These are phyloP conservation scores for Amanita molliuscula DNA, from an alignment of 768 basidiomycete genomes.

Conservation along the genomic window DNA sequence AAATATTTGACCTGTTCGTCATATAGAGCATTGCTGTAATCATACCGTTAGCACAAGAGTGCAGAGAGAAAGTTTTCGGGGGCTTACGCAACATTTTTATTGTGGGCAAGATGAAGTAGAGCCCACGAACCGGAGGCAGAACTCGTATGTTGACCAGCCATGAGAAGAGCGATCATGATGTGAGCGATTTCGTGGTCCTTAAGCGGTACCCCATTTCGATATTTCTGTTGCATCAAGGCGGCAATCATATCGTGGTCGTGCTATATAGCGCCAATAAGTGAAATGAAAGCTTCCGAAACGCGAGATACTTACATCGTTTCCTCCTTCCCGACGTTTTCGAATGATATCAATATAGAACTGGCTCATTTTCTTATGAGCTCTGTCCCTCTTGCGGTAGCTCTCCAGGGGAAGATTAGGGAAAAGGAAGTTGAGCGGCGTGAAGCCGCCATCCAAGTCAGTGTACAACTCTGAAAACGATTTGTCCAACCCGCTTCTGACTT, in stretches of 20 bases:
- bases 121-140: constrained; percentile 90
- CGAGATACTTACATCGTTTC: constrained; percentile 25
- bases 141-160: constrained; percentile 99
- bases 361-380: constrained; percentile 87
- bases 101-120: constrained; percentile 76
- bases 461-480: constrained; percentile 79
- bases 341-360: constrained; percentile 89
- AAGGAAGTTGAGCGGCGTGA: constrained; percentile 92
- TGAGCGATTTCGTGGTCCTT: constrained; percentile 92
- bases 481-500: constrained; percentile 73
- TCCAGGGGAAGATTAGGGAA: constrained; percentile 90
- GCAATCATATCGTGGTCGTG: constrained; percentile 89
- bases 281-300: neutral
- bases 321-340: constrained; percentile 50
- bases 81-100: constrained; percentile 65
- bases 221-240: constrained; percentile 73
- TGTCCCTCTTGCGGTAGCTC: constrained; percentile 82
- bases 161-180: constrained; percentile 96
- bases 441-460: constrained; percentile 88
- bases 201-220: constrained; percentile 70
- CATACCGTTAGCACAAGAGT: constrained; percentile 2
- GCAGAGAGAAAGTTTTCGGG: neutral
- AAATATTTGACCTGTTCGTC: constrained; percentile 84
- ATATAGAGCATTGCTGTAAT: constrained; percentile 65
- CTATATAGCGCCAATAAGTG: constrained; percentile 13